phyloP scores from a whole-genome alignment of 352 stramenopile genomes.

The Globisporangium mamillatum region DNA sequence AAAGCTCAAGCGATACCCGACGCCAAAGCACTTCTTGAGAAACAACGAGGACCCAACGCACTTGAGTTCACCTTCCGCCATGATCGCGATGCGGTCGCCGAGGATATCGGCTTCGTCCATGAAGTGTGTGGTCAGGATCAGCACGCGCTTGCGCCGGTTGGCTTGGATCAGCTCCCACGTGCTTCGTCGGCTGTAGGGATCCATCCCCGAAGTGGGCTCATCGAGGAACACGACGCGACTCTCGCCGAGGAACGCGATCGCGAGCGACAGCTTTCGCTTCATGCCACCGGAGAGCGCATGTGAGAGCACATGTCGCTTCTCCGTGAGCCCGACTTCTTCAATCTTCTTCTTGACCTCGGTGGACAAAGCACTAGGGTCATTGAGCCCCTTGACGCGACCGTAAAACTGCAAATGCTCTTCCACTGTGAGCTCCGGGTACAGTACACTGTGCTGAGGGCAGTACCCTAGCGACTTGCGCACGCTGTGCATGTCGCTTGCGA shows the following conservation, averaged over 20 bases:
- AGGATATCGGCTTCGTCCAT: conserved; percentile 93
- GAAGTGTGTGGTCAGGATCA: conserved; percentile 92
- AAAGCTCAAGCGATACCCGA: conserved; percentile 74
- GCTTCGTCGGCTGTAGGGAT: conserved; percentile 87
- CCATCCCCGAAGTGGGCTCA: conserved; percentile 91
- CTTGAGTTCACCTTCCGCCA: conserved; percentile 68
- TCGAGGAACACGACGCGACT: conserved; percentile 66
- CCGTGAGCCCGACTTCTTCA: conserved; percentile 83
- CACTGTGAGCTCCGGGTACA: conserved; percentile 95
- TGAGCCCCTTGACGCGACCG: conserved; percentile 86
- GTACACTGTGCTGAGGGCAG: conserved; percentile 96
- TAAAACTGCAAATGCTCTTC: conserved; percentile 96
- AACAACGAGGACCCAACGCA: conserved; percentile 70
- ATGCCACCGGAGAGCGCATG: conserved; percentile 73
- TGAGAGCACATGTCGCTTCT: conserved; percentile 75
- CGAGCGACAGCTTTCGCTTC: conserved; percentile 77
- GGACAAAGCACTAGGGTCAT: conserved; percentile 3
- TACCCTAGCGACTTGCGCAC: conserved; percentile 93
- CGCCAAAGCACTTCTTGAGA: conserved; percentile 79
- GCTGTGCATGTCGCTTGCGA: conserved; percentile 68
- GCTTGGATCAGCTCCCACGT: conserved; percentile 87
- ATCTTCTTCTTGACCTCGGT: conserved; percentile 65
- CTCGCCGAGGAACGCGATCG: conserved; percentile 73
- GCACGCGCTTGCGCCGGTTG: conserved; percentile 47
- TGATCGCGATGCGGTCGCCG: conserved; percentile 88